Evolutionary conservation across 805 yeast species (phyloP).

Genomic region (Candida corydali): DNA sequence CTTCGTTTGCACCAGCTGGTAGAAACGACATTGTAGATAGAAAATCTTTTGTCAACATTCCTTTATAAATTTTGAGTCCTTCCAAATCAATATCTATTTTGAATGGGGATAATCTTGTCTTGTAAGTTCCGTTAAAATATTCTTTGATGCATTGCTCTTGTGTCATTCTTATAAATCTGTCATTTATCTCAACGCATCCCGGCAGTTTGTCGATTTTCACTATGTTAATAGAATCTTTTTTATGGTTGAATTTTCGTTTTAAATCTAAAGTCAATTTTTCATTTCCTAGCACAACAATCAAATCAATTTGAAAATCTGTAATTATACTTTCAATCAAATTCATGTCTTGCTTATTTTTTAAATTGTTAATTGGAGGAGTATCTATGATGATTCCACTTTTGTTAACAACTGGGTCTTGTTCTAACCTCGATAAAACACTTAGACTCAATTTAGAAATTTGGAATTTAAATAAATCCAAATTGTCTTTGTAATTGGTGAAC

Average conservation of each 20-base stretch:
- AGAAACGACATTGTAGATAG: conserved; percentile 34
- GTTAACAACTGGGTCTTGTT: conserved; percentile 42
- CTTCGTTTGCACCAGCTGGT: conserved; percentile 43
- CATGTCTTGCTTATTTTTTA: conserved; percentile 40
- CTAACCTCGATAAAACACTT: conserved; percentile 45
- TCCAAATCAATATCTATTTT: conserved; percentile 69
- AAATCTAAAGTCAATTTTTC: conserved; percentile 67
- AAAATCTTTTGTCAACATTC: conserved; percentile 45
- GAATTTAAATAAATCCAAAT: conserved; percentile 51
- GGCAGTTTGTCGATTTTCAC: conserved; percentile 67
- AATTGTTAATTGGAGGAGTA: conserved; percentile 53
- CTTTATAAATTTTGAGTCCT: conserved; percentile 56
- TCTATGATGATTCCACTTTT: conserved; percentile 66
- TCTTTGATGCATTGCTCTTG: conserved; percentile 80
- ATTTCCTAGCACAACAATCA: conserved; percentile 69
- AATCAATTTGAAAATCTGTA: conserved; percentile 54
- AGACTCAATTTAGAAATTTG: conserved; percentile 46
- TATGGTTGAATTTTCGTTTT: conserved; percentile 43
- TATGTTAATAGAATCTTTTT: conserved; percentile 34
- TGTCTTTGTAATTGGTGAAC: conserved; percentile 52
- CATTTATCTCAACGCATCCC: conserved; percentile 76
- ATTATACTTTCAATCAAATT: conserved; percentile 54
- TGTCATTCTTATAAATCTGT: conserved; percentile 57
- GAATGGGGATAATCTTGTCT: conserved; percentile 74
- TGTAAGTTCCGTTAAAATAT: conserved; percentile 79